These are phyloP conservation scores for Russula ochroleuca DNA, from an alignment of 768 basidiomycete species.

Conservation along the genomic window DNA sequence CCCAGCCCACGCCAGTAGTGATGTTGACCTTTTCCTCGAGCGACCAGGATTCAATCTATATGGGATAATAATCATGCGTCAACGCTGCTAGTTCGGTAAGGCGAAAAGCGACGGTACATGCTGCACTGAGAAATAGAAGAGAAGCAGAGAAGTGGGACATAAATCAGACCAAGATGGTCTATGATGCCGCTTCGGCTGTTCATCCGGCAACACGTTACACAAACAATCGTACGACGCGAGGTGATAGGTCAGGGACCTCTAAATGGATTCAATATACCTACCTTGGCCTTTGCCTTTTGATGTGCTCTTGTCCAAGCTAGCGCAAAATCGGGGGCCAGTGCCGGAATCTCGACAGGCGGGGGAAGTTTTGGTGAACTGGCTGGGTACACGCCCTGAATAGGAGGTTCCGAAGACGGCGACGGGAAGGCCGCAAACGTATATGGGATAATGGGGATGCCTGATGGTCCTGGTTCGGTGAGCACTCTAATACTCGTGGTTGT, in stretches of 20 bases:
- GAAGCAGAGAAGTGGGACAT: background rate
- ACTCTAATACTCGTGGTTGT: background rate
- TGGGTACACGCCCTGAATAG: conserved; percentile 52
- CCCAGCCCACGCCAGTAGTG: conserved; percentile 44
- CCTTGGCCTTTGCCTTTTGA: conserved; percentile 47
- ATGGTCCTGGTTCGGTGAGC: conserved; percentile 9
- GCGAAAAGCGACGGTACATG: background rate
- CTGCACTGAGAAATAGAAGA: background rate
- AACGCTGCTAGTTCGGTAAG: background rate
- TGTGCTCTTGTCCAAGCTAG: conserved; percentile 57
- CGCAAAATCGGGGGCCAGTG: conserved; percentile 47
- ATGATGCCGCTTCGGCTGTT: too few species aligned
- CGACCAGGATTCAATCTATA: conserved; percentile 16
- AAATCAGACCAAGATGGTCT: background rate
- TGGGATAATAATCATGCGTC: background rate
- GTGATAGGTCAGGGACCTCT: background rate
- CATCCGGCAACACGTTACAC: too few species aligned
- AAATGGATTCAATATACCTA: background rate
- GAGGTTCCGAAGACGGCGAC: conserved; percentile 42
- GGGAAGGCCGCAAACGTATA: conserved; percentile 21
- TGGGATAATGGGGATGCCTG: conserved; percentile 13
- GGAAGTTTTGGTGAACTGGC: conserved; percentile 52
- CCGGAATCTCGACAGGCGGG: conserved; percentile 45
- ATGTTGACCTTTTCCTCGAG: conserved; percentile 28
- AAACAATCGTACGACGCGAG: background rate